Base-by-base conservation (phyloP, 805 yeast genomes). In the Wickerhamiella cacticola region DNA sequence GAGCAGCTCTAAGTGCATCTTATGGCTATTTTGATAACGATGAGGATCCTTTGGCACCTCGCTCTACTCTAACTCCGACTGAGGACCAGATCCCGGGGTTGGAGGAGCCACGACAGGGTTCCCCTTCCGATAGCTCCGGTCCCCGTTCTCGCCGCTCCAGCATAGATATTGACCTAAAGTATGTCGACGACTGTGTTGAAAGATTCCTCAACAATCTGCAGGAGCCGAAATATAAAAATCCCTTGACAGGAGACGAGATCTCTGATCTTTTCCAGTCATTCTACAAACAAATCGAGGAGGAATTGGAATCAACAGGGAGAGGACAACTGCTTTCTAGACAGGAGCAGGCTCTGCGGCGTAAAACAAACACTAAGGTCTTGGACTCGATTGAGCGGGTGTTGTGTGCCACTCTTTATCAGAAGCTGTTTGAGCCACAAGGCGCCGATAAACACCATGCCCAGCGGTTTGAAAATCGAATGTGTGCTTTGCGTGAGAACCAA, bases 231-330 rank as follows among this genome's bases (percentile, higher is more conserved):
- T 65, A 63, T 28, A 50, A 58, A 12, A 55, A 63, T 16, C 69
- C 68, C 4, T 53, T 69, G 34, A 56, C 63, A 3, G 63, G 65
- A 3, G 64, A 63, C 34, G 68, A 64, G 43, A 59, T 69, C n/a
- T 52, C 69, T 3, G 56, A 57, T 48, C 54, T 68, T 21, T 68
- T 65, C 50, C 72, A 68, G 55, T 63, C 63, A 34, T 68, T 69
- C 51, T 68, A 68, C 48, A 46, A 36, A 13, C 52, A 60, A 31
- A 58, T 63, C 36, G 58, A 59, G 42, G 59, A 63, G 6, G 57
- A 58, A 19, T 48, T 56, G 38, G 51, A 52, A 5, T 40, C 53
- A 6, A 31, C 50, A 10, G 36, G 15, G 19, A 13, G n/a, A n/a
- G 43, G 56, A 2, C 50, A 52, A 21, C 56, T 59, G 34, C 53